phyloP scores from a whole-genome alignment of 176 grass and related monocot genomes.

The Avena eriantha region DNA sequence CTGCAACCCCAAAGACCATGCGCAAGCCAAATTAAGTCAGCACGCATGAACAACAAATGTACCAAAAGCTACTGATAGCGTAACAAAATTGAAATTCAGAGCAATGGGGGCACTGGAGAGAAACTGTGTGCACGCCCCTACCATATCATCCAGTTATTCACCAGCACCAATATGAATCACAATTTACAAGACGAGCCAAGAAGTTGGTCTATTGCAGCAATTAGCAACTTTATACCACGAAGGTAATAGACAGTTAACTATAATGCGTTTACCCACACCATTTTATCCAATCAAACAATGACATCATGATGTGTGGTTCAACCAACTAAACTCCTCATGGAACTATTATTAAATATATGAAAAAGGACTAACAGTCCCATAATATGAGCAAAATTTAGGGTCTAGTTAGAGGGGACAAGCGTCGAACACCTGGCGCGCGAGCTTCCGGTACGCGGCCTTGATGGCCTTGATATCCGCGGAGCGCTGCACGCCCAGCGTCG shows the following conservation, averaged over 20 bases:
- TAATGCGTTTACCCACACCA: not conserved
- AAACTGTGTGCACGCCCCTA: not conserved
- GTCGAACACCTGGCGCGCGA: conserved; percentile 90
- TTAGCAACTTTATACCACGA: not conserved
- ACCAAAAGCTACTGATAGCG: not conserved
- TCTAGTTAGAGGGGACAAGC: not conserved
- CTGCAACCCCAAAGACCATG: not conserved
- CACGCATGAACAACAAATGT: not conserved
- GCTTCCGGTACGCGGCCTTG: conserved; percentile 91
- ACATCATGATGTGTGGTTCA: not conserved
- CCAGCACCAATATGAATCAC: not conserved
- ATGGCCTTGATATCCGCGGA: conserved; percentile 86
- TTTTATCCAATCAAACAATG: not conserved
- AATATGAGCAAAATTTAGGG: not conserved
- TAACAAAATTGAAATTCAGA: not conserved
- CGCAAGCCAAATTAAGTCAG: not conserved
- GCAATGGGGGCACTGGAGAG: not conserved
- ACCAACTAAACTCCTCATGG: conserved; percentile 5
- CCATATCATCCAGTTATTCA: conserved; percentile 18
- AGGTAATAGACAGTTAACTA: not conserved
- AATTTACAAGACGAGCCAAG: not conserved
- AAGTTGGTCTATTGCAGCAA: not conserved
- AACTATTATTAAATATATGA: not conserved
- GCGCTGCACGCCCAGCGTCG: conserved; percentile 77
- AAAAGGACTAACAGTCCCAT: not conserved